phyloP scores from a whole-genome alignment of 1,284 basidiomycete genomes.

The Trichosporon faecale region DNA sequence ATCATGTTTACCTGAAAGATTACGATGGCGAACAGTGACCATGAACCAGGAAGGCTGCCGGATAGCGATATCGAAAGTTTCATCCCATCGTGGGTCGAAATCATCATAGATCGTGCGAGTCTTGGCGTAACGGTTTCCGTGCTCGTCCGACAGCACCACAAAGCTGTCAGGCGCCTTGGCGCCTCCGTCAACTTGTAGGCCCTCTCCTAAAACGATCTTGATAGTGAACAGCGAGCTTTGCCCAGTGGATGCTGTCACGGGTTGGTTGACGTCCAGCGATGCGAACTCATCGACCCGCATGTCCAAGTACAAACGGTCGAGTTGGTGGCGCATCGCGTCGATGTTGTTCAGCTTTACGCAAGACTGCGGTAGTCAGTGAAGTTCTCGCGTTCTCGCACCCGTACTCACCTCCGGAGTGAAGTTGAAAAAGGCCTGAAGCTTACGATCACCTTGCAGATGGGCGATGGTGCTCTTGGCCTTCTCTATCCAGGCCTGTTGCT shows the following conservation, averaged over 20 bases:
- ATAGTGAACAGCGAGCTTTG: slow-evolving; percentile 84
- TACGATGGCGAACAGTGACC: slow-evolving; percentile 87
- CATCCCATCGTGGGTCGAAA: slow-evolving; percentile 89
- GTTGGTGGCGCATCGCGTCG: slow-evolving; percentile 79
- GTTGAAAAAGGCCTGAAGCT: slow-evolving; percentile 65
- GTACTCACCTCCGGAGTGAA: slow-evolving; percentile 65
- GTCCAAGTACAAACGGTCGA: slow-evolving; percentile 91
- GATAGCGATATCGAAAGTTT: slow-evolving; percentile 91
- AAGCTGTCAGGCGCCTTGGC: slow-evolving; percentile 70
- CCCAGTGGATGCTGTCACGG: slow-evolving; percentile 62
- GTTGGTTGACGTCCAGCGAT: slow-evolving; percentile 58
- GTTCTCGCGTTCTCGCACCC: slow-evolving; percentile 1
- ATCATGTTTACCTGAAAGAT: slow-evolving; percentile 83
- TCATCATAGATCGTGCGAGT: slow-evolving; percentile 95
- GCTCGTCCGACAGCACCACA: slow-evolving; percentile 88
- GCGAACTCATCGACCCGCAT: slow-evolving; percentile 87
- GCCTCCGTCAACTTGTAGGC: slow-evolving; percentile 68
- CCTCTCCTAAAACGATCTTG: slow-evolving; percentile 87
- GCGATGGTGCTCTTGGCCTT: slow-evolving; percentile 76
- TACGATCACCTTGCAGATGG: slow-evolving; percentile 73
- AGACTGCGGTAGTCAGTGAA: slow-evolving; percentile 56
- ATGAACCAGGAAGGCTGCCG: slow-evolving; percentile 82
- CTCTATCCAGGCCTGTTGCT: slow-evolving; percentile 86
- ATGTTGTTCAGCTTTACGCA: slow-evolving; percentile 99
- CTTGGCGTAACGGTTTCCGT: slow-evolving; percentile 85